Percentiles rank a stretch among this genome's conserved stretches.
These are phyloP conservation scores for Aurantiochytrium sp. DNA, from an alignment of 108 stramenopile genomes.

Conservation along the genomic window DNA sequence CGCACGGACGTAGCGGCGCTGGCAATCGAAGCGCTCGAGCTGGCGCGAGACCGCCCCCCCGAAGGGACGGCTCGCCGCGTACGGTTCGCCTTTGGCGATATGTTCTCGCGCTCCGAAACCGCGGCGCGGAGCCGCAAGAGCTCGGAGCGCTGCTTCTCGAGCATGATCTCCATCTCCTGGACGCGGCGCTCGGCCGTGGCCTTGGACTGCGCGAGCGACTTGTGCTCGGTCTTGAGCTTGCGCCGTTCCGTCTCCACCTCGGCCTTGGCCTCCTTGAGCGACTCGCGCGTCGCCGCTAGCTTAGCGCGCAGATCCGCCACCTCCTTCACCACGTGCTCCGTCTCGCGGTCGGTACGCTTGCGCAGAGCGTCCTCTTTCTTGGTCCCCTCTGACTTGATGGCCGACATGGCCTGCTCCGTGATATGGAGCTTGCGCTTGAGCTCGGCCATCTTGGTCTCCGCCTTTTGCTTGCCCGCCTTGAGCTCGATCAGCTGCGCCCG, in stretches of 20 bases:
- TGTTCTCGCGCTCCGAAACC: neutral
- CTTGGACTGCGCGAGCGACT: neutral
- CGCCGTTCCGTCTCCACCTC: neutral
- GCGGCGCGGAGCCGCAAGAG: neutral
- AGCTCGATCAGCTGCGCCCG: neutral
- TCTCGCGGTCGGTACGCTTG: neutral
- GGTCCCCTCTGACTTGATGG: neutral
- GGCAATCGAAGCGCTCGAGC: no score
- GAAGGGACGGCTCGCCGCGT: neutral
- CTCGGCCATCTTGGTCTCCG: neutral
- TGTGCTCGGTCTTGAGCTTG: neutral
- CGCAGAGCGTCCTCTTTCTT: constrained; percentile 2
- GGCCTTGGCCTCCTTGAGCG: neutral
- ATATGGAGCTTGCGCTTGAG: neutral
- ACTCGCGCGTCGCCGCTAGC: neutral
- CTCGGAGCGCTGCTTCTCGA: constrained; percentile 8
- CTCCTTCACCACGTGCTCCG: neutral
- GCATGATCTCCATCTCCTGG: neutral
- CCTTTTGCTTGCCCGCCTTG: neutral
- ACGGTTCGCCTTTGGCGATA: neutral
- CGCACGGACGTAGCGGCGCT: no score
- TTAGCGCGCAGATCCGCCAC: neutral
- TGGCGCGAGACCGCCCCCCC: no score
- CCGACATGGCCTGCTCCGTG: neutral
- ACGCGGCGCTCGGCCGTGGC: neutral